These are phyloP conservation scores for Penicillium sp. DNA, from an alignment of 2,329 filamentous ascomycete species.

Conservation along the genomic window DNA sequence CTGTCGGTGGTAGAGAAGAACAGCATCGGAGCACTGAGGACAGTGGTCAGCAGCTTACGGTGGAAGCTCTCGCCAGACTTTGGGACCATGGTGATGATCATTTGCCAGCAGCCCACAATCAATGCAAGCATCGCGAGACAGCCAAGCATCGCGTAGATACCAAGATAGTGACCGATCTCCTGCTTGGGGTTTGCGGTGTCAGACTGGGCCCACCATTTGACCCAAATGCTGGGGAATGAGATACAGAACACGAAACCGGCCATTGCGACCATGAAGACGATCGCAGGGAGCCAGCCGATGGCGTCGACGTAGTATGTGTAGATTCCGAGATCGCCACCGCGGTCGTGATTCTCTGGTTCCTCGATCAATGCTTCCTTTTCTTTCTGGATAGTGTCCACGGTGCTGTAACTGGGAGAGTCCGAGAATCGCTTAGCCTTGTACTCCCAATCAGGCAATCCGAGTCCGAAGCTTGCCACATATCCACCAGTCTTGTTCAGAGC, in stretches of 20 bases:
- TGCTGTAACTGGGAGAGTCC: slow-evolving; percentile 21
- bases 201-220: slow-evolving; percentile 44
- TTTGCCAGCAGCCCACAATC: slow-evolving; percentile 44
- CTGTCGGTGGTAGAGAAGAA: slow-evolving; percentile 46
- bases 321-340: slow-evolving; percentile 44
- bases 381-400: slow-evolving; percentile 18
- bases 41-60: slow-evolving; percentile 48
- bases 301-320: slow-evolving; percentile 44
- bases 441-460: slow-evolving; percentile 36
- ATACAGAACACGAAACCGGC: slow-evolving; percentile 43
- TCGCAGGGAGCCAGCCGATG: slow-evolving; percentile 38
- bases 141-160: slow-evolving; percentile 43
- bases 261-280: slow-evolving; percentile 41
- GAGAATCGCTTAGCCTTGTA: slow-evolving; percentile 25
- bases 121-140: slow-evolving; percentile 39
- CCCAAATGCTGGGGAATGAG: slow-evolving; percentile 45
- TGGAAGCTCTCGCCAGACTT: slow-evolving; percentile 54
- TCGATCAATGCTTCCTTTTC: slow-evolving; percentile 23
- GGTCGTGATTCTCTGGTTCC: slow-evolving; percentile 31
- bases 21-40: slow-evolving; percentile 46
- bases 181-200: slow-evolving; percentile 38
- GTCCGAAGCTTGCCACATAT: slow-evolving; percentile 44
- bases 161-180: slow-evolving; percentile 39
- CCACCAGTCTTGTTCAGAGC: slow-evolving; percentile 38
- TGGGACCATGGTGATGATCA: slow-evolving; percentile 56